Evolutionary conservation across 805 yeast species (phyloP).

Genomic region (Yueomyces sp.): DNA sequence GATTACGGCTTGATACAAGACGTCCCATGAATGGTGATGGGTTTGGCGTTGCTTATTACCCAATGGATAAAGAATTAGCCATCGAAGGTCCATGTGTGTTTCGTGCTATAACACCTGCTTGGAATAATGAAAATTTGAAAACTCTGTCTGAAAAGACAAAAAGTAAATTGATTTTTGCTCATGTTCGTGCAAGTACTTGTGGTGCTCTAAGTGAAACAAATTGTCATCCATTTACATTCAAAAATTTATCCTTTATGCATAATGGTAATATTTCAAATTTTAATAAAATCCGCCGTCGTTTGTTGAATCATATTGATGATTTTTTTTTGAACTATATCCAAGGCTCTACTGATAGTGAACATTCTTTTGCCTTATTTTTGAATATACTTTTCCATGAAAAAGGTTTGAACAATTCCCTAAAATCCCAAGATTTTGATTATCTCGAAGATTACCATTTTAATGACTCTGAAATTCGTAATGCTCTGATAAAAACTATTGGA

Average conservation of each 20-base stretch:
- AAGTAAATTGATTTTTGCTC: slow-evolving; percentile 78
- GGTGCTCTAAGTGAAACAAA: slow-evolving; percentile 91
- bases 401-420: slow-evolving; percentile 13
- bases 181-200: slow-evolving; percentile 90
- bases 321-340: slow-evolving; percentile 69
- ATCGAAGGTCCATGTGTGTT: slow-evolving; percentile 75
- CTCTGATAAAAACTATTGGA: slow-evolving; percentile 61
- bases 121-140: slow-evolving; percentile 89
- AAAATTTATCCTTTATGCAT: slow-evolving; percentile 90
- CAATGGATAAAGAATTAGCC: slow-evolving; percentile 40
- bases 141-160: slow-evolving; percentile 80
- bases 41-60: slow-evolving; percentile 91
- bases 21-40: slow-evolving; percentile 98
- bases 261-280: slow-evolving; percentile 83
- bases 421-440: too few species aligned
- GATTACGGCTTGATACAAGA: slow-evolving; percentile 73
- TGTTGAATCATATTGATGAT: slow-evolving; percentile 64
- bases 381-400: slow-evolving; percentile 51
- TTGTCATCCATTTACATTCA: slow-evolving; percentile 90
- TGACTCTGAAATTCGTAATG: slow-evolving; percentile 47
- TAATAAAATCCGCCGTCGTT: slow-evolving; percentile 52
- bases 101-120: slow-evolving; percentile 94
- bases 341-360: slow-evolving; percentile 93
- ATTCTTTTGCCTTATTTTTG: slow-evolving; percentile 79
- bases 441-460: too few species aligned